These are phyloP conservation scores for Boletus edulis DNA, from an alignment of 768 basidiomycete species.

Conservation along the genomic window DNA sequence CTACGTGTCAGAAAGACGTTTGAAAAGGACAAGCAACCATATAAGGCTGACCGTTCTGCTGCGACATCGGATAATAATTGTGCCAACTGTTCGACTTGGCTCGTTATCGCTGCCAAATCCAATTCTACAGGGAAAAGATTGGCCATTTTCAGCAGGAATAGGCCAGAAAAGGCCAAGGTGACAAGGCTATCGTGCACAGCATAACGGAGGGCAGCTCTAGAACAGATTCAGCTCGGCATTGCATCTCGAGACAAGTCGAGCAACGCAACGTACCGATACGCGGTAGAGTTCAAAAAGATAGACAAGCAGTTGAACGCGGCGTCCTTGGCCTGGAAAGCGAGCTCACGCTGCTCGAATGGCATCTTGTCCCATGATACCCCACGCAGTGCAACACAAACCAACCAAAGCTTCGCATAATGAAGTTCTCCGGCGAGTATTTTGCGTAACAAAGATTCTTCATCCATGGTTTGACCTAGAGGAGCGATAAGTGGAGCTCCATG, in stretches of 20 bases:
- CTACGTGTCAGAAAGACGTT: constrained; percentile 10
- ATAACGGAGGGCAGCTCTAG: constrained; percentile 83
- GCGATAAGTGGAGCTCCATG: constrained; percentile 4
- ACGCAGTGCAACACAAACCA: constrained; percentile 87
- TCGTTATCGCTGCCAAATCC: constrained; percentile 71
- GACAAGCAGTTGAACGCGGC: constrained; percentile 83
- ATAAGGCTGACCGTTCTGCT: constrained; percentile 67
- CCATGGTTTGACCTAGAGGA: constrained; percentile 66
- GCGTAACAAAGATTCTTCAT: constrained; percentile 80
- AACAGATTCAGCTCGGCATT: constrained; percentile 1
- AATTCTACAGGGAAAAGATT: constrained; percentile 86
- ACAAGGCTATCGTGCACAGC: constrained; percentile 93
- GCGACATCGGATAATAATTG: constrained; percentile 90
- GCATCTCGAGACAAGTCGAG: background rate
- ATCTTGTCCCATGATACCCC: constrained; percentile 96
- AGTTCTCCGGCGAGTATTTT: constrained; percentile 88
- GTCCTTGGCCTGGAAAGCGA: constrained; percentile 94
- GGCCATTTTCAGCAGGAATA: constrained; percentile 93
- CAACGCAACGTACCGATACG: constrained; percentile 64
- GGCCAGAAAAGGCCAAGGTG: constrained; percentile 85
- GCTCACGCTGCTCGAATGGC: constrained; percentile 91
- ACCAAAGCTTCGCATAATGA: constrained; percentile 93
- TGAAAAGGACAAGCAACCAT: background rate
- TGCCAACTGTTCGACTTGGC: constrained; percentile 87
- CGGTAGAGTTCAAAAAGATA: constrained; percentile 77